Conservation (phyloP, 164 flowering plant species). For the Amborella trichopoda region DNA sequence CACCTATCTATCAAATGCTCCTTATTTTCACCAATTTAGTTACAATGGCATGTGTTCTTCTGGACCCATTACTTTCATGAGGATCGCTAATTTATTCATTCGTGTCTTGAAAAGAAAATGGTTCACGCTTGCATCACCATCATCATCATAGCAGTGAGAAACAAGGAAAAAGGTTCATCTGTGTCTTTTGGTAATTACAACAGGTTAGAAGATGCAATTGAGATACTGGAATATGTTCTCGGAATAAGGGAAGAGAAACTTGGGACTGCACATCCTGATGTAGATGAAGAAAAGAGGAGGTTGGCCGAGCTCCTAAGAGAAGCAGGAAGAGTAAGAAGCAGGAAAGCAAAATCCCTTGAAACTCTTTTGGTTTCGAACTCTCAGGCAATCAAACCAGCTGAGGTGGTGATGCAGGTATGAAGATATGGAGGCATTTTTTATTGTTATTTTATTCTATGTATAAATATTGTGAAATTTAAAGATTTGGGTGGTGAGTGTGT, state of each 20-base stretch:
- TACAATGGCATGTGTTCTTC: too few species aligned
- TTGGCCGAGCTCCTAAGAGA: constrained; percentile 61
- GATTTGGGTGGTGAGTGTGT: too few species aligned
- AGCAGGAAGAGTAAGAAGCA: constrained; percentile 57
- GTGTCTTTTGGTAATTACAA: constrained; percentile 1
- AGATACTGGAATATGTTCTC: constrained; percentile 57
- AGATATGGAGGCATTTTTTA: constrained; percentile 4
- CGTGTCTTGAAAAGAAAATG: too few species aligned
- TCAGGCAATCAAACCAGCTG: constrained; percentile 15
- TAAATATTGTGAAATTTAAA: too few species aligned
- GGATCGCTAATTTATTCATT: too few species aligned
- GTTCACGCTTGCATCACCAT: too few species aligned
- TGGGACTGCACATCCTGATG: constrained; percentile 86
- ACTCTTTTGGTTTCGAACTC: constrained; percentile 49
- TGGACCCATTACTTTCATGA: too few species aligned
- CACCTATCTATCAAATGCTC: too few species aligned
- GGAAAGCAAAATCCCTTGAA: constrained; percentile 63
- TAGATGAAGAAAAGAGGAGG: constrained; percentile 74
- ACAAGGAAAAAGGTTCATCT: too few species aligned
- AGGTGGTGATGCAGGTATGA: constrained; percentile 15
- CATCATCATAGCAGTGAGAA: too few species aligned
- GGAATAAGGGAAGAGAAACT: constrained; percentile 80
- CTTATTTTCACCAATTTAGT: too few species aligned
- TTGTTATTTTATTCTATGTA: too few species aligned
- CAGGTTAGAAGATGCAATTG: constrained; percentile 84